A percentile compares a stretch with the other conserved stretches of the same genome.
phyloP scores from a whole-genome alignment of 495 filamentous ascomycete genomes.

The Xylaria venustula region DNA sequence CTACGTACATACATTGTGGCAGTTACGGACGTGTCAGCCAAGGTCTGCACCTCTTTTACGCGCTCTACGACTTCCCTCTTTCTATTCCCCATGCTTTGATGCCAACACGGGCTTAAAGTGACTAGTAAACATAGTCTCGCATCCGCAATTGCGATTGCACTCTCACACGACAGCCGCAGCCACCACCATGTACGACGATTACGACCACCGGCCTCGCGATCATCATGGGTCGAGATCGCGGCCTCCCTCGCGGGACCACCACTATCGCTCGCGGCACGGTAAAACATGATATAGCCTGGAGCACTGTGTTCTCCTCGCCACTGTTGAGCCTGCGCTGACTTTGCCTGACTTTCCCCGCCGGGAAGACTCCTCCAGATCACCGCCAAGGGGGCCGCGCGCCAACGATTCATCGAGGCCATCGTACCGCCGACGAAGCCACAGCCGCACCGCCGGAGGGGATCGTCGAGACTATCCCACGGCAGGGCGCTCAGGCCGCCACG shows the following conservation, averaged over 20 bases:
- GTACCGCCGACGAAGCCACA: too few species aligned
- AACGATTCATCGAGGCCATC: constrained; percentile 17
- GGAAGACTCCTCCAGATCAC: constrained; percentile 36
- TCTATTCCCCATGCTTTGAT: background rate
- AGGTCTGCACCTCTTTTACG: too few species aligned
- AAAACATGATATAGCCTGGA: constrained; percentile 42
- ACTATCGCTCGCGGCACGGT: constrained; percentile 48
- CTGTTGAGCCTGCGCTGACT: constrained; percentile 38
- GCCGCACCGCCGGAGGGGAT: constrained; percentile 2
- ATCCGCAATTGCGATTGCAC: background rate
- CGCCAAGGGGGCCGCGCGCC: constrained; percentile 24
- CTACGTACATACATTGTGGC: too few species aligned
- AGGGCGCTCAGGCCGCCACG: constrained; percentile 2
- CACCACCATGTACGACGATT: constrained; percentile 23
- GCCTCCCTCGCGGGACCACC: constrained; percentile 26
- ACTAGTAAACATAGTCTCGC: too few species aligned
- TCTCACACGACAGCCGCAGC: too few species aligned
- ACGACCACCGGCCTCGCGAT: constrained; percentile 16
- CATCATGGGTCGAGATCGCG: constrained; percentile 37
- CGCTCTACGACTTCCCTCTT: too few species aligned
- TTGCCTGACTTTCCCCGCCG: too few species aligned
- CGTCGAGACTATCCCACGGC: too few species aligned
- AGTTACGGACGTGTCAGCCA: too few species aligned
- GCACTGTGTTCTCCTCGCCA: constrained; percentile 37
- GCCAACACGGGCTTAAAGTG: too few species aligned